Evolutionary conservation across 2,329 filamentous ascomycete genomes (phyloP), one percentile per base, ranked within the genome.

Genomic region (Epichloe amarillans): DNA sequence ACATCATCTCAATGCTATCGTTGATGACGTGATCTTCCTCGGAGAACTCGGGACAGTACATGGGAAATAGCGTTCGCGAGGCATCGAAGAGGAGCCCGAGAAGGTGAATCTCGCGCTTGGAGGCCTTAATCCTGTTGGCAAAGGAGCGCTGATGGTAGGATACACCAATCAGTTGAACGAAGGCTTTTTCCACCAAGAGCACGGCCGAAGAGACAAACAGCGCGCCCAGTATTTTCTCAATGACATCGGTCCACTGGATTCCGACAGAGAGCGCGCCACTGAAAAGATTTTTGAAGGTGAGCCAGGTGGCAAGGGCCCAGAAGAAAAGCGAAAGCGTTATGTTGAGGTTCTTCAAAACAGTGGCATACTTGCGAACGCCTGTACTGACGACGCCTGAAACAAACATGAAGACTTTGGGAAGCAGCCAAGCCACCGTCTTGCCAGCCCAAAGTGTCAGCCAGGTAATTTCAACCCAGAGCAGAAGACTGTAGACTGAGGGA

Each of bases 1-100:
- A 72, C 56, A 80, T 75, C 44, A 88, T 71, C 60, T 89, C 80
- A 61, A 89, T 80, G 53, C 83, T 86, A 67, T 95, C 89, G 62
- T 86, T 87, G 64, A 98, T 96, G 60, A 88, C 75, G 63, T 90
- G 86, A 66, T 98, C 93, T 64, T 97, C 93, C 23, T 96, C 87
- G 17, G 78, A 75, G 60, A 98, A 97, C 60, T 97, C 91, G 23
- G 74, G 76, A 68, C 89, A 95, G 70, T 95, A 95, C 69, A 89
- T 85, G 26, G 93, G 93, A 62, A 97, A 98, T 47, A 97, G 74
- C 5, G 82, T 77, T 49, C 89, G 79, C 3, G 91, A 96, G 19
- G 90, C 89, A 56, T 97, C 90, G 65, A 94, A 96, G 50, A 98
- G 80, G 33, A 93, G 71, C 17, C 86, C 83, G 2, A 98, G 74